These are phyloP conservation scores for Nannochloropsis oceanica DNA, from an alignment of 108 stramenopile species.

Conservation along the genomic window DNA sequence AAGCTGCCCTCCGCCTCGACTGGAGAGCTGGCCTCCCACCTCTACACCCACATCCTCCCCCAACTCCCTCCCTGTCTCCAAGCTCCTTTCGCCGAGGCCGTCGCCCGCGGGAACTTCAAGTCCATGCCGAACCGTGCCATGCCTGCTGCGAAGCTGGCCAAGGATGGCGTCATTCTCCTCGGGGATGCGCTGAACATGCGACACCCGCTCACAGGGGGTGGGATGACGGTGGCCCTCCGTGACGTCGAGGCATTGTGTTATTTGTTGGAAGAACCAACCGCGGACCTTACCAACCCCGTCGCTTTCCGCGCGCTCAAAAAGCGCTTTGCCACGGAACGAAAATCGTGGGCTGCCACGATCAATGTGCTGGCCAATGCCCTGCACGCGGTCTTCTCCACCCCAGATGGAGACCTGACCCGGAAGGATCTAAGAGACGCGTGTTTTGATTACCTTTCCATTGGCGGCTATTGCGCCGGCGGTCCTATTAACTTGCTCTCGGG, in stretches of 20 bases:
- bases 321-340: slow-evolving; percentile 12
- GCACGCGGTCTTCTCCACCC: slow-evolving; percentile 21
- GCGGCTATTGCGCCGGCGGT: slow-evolving; percentile 34
- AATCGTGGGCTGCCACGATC: slow-evolving; percentile 37
- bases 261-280: slow-evolving; percentile 4
- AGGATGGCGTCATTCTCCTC: slow-evolving; percentile 13
- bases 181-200: slow-evolving; percentile 43
- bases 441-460: slow-evolving; percentile 35
- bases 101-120: slow-evolving; percentile 28
- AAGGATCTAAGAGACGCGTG: slow-evolving; percentile 32
- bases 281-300: not conserved
- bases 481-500: slow-evolving; percentile 37
- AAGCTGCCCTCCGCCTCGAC: slow-evolving; percentile 16
- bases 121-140: slow-evolving; percentile 33
- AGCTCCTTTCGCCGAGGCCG: slow-evolving; percentile 18
- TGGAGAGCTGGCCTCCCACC: slow-evolving; percentile 3
- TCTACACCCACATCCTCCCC: slow-evolving; percentile 12
- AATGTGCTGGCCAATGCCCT: slow-evolving; percentile 41
- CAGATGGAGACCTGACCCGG: slow-evolving; percentile 5
- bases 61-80: slow-evolving; percentile 28
- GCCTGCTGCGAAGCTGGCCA: slow-evolving; percentile 8
- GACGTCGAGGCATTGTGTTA: slow-evolving; percentile 22
- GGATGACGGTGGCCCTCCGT: slow-evolving; percentile 39
- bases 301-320: not conserved
- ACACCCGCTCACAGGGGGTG: slow-evolving; percentile 41